Evolutionary conservation across 2,329 filamentous ascomycete genomes (phyloP), one percentile per base, ranked within the genome.

Genomic region (Lasiodiplodia theobromae): DNA sequence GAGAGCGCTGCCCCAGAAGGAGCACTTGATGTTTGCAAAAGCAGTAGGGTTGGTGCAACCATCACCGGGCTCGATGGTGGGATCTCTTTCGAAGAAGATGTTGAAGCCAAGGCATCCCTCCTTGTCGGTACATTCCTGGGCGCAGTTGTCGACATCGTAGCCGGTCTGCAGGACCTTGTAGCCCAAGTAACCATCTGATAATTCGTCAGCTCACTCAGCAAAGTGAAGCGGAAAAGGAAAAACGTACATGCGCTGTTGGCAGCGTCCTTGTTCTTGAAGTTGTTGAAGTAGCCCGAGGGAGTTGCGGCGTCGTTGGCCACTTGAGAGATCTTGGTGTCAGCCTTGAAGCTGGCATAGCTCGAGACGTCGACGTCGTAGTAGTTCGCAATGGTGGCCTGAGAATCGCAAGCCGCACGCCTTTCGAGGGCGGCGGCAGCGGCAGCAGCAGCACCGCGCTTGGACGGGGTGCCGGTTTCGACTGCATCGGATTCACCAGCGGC

Each of bases 1-100:
- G 16, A 78, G 72, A 7, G 72, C 71, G 31, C 74, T 73, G 37
- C 73, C 72, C 73, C 72, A 77, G 57, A 76, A 72, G 10, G 73
- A 73, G 49, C 77, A 77, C 40, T 49, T 49, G 25, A 57, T 66
- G 51, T 54, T 66, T 11, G 40, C 37, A 10, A 54, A 44, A 47
- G 60, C 44, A 7, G 10, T n/a, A 1, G 73, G 72, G 21, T 75
- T 70, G 1, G 64, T 28, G 67, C 74, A 75, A 3, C 67, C 64
- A 4, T 16, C 4, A 8, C 69, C 69, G 3, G 72, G 72, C 2
- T 70, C 60, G 4, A 69, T 3, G 18, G 23, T 37, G 0, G 72
- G 73, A 11, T 69, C 63, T 23, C 72, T 68, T 34, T 73, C 72
- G 47, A 71, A 73, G 63, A 67, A 74, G 51, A 73, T 71, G 52